A percentile compares a stretch with the other conserved stretches of the same genome.
Conservation (phyloP, 2,329 filamentous ascomycete species). For the Sporothrix brasiliensis region DNA sequence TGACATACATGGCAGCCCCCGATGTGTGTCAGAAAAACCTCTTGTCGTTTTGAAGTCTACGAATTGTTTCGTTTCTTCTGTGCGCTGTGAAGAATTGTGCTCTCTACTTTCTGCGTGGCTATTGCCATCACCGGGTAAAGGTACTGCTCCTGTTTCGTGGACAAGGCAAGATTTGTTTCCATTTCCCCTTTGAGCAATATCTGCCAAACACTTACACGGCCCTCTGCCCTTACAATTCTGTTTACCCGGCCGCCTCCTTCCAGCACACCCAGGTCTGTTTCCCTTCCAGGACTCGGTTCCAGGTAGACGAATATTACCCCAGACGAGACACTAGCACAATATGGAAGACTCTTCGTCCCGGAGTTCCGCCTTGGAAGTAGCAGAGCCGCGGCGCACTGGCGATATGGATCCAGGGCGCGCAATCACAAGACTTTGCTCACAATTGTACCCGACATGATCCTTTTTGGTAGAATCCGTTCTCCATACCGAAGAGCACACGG, state of each 20-base stretch:
- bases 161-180: background rate
- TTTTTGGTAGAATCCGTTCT: background rate
- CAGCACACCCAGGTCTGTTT: background rate
- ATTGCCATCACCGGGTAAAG: conserved; percentile 25
- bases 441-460: conserved; percentile 21
- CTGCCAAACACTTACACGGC: conserved; percentile 21
- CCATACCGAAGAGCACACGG: background rate
- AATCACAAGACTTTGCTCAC: background rate
- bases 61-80: conserved; percentile 10
- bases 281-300: background rate
- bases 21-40: background rate
- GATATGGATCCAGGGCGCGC: background rate
- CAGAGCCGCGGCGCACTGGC: background rate
- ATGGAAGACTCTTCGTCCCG: background rate
- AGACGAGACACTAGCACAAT: background rate
- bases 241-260: background rate
- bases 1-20: background rate
- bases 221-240: background rate
- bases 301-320: background rate
- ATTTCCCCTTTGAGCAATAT: conserved; percentile 18
- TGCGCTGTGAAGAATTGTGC: background rate
- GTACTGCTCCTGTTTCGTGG: conserved; percentile 28
- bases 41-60: background rate
- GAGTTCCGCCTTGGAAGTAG: conserved; percentile 7
- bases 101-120: background rate